Evolutionary conservation across 2,329 filamentous ascomycete species (phyloP).

Genomic region (Epichloe aotearoae): DNA sequence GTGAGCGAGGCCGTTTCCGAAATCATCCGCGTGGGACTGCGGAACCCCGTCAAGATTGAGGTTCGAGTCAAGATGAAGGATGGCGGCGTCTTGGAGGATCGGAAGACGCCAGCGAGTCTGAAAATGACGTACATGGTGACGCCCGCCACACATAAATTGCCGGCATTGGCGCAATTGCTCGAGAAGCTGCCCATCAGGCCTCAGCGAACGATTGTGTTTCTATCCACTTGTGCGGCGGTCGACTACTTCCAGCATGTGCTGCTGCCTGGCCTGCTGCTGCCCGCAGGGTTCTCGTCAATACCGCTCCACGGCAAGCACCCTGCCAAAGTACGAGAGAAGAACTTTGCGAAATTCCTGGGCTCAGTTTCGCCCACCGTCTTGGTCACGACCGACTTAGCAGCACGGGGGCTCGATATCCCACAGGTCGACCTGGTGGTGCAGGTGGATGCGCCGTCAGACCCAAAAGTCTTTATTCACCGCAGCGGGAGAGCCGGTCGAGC

Average conservation of each 20-base stretch:
- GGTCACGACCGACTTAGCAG: constrained; percentile 84
- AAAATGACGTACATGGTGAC: constrained; percentile 75
- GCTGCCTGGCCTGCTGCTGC: constrained; percentile 62
- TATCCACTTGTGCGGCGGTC: constrained; percentile 87
- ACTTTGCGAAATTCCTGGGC: constrained; percentile 68
- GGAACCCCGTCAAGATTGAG: constrained; percentile 89
- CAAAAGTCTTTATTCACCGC: constrained; percentile 90
- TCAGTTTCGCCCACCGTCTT: constrained; percentile 66
- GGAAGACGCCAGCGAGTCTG: constrained; percentile 81
- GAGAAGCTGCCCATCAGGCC: constrained; percentile 57
- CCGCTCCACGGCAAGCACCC: constrained; percentile 88
- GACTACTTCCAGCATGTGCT: constrained; percentile 85
- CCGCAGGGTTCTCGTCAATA: constrained; percentile 53
- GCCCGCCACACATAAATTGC: constrained; percentile 68
- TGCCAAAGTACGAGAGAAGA: constrained; percentile 75
- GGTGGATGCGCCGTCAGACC: constrained; percentile 69
- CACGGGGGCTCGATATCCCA: constrained; percentile 81
- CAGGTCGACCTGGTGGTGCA: constrained; percentile 86
- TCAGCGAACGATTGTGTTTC: constrained; percentile 77
- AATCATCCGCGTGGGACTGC: constrained; percentile 78
- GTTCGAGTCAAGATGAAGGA: constrained; percentile 73
- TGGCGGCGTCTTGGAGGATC: constrained; percentile 59
- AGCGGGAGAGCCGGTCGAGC: constrained; percentile 84
- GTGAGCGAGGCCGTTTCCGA: constrained; percentile 93
- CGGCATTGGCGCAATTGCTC: constrained; percentile 58